Base-by-base conservation (phyloP, 2,329 filamentous ascomycete genomes). In the Trichoderma pleuroti region DNA sequence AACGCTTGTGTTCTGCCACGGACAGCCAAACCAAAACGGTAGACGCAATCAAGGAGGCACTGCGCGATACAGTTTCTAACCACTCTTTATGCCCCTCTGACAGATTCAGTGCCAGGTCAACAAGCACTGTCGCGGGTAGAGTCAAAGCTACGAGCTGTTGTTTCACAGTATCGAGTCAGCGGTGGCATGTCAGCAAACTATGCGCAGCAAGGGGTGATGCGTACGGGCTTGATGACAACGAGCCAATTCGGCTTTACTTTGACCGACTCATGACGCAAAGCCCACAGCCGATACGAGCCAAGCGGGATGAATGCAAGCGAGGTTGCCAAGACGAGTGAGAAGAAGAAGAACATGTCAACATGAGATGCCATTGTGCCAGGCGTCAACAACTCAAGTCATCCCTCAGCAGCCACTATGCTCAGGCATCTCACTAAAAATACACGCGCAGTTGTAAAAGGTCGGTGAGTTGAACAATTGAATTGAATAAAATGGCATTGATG, bases 201-300 rank as follows among this genome's bases (percentile, higher is more conserved):
- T 39, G 24, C 67, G 24, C 56, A 28, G 30, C 54, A n/a, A 9
- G 3, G 26, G 42, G 34, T 9, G 49, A 39, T 57, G n/a, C 68
- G 16, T 16, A 70, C 68, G 24, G 42, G 62, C 59, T 70, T 70
- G 8, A 59, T 34, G 18, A 60, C 30, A 24, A 12, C 62, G 63
- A 66, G 62, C 62, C 54, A 52, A 39, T 60, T 70, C 18, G 68
- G 12, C 62, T 49, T 46, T 52, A 66, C 54, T 21, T 70, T 70
- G 21, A 61, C 62, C 16, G 34, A 8, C 26, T 65, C 68, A 64
- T 39, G 52, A 21, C 36, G 60, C 26, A 70, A n/a, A 34, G 34
- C 7, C 68, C 68, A 70, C 36, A 70, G 14, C 6, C 68, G 60
- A 49, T 42, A 32, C 1, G 52, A 26, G 10, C 34, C 49, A 30